Evolutionary conservation across 495 filamentous ascomycete genomes (phyloP), one percentile per base, ranked within the genome.

Genomic region (Pyrenula aspistea): DNA sequence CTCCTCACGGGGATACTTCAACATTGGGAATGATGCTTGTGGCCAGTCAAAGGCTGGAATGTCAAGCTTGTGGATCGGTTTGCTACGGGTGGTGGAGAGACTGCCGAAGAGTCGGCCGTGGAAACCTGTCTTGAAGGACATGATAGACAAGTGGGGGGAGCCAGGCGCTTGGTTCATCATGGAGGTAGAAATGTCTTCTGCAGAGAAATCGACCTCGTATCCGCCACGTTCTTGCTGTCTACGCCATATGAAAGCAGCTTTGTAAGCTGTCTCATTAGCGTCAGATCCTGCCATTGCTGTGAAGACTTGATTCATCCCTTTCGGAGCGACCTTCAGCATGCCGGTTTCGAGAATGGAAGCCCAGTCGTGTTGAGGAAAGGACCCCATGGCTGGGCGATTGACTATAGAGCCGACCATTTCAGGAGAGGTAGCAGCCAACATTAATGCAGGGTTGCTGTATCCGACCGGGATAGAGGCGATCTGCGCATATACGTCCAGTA

Each of bases 31-130:
- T 49, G 89, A 81, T 50, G 94, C 92, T 68, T 95, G 92, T 47
- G 93, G 93, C 93, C 93, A 98, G 75, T 96, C 86, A 66, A 98
- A 98, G 60, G 94, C 89, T 11, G 93, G 93, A 65, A 98, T 98
- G 65, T 98, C 93, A 60, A 98, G 78, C 73, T 98, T 98, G 79
- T 98, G 93, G 73, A 98, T 93, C 20, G 93, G 82, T 80, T 97
- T 97, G 72, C 85, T 90, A 67, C 93, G 86, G 22, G 93, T 98
- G 25, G 93, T 97, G 56, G 86, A 91, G 51, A 98, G 81, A 60
- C 82, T 85, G 60, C 89, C 93, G 69, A 98, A 96, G 24, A 97
- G 81, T 61, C 93, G 89, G 62, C 93, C 93, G 75, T 98, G 93
- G 82, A 98, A 98, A 62, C 74, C 90, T 47, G 87, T 82, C 73